Evolutionary conservation across 495 filamentous ascomycete species (phyloP).

Genomic region (Trichoderma asperelloides): DNA sequence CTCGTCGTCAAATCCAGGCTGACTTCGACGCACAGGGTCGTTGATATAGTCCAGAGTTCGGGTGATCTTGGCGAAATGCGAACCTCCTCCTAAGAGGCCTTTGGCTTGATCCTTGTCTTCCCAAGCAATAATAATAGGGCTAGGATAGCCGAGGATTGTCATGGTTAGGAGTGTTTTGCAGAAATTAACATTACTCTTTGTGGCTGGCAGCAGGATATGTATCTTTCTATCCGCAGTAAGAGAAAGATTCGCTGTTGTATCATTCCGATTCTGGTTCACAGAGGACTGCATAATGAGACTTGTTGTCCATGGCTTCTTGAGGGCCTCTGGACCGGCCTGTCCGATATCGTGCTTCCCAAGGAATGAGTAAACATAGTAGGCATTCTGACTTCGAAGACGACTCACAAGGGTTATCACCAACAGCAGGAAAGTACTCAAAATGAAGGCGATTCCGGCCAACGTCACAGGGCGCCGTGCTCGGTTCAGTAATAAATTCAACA

Average conservation of each 20-base stretch:
- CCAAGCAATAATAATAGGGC: slow-evolving; percentile 4
- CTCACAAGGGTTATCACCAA: background rate
- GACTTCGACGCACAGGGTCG: background rate
- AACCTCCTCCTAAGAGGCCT: background rate
- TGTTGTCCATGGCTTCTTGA: background rate
- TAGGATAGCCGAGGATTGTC: slow-evolving; percentile 8
- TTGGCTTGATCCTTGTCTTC: background rate
- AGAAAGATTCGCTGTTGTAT: background rate
- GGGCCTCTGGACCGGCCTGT: background rate
- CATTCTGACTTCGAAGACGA: background rate
- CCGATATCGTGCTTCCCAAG: background rate
- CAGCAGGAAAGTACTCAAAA: background rate
- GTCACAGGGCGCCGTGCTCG: background rate
- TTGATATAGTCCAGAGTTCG: slow-evolving; percentile 3
- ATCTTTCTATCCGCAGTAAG: background rate
- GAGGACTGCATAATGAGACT: background rate
- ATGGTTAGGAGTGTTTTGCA: slow-evolving; percentile 9
- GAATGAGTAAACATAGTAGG: background rate
- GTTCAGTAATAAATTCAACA: background rate
- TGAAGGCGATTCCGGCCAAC: background rate
- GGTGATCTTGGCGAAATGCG: slow-evolving; percentile 10
- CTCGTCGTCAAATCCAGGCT: slow-evolving; percentile 3
- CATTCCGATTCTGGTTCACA: background rate
- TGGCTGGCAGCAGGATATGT: slow-evolving; percentile 9
- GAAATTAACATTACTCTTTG: background rate